Percentiles rank a stretch among this genome's conserved stretches.
Conservation (phyloP, 2,329 filamentous ascomycete species). For the Monilinia vaccinii-corymbosi region DNA sequence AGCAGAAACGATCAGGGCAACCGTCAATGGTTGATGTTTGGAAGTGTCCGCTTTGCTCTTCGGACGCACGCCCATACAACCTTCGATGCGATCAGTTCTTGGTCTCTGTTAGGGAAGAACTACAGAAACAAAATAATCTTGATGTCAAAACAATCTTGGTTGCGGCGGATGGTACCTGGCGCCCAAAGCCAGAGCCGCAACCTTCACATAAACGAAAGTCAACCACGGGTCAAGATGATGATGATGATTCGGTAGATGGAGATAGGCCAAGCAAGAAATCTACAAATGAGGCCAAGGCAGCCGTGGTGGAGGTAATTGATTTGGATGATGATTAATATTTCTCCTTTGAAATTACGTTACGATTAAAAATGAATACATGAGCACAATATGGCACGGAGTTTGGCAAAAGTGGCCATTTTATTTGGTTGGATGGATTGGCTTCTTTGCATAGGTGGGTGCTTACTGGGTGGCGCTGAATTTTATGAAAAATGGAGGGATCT, state of each 20-base stretch:
- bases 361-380: not conserved
- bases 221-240: not conserved
- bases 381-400: not conserved
- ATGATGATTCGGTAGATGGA: constrained; percentile 10
- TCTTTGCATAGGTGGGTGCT: constrained; percentile 1
- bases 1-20: constrained; percentile 38
- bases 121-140: constrained; percentile 42
- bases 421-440: not conserved
- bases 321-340: constrained; percentile 23
- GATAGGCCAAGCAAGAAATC: constrained; percentile 3
- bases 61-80: constrained; percentile 64
- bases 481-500: not conserved
- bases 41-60: constrained; percentile 77
- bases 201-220: constrained; percentile 8
- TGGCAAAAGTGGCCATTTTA: not conserved
- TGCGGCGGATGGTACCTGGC: constrained; percentile 57
- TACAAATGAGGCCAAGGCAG: constrained; percentile 7
- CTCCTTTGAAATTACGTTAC: not conserved
- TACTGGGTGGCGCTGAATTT: not conserved
- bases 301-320: constrained; percentile 20
- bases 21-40: constrained; percentile 60
- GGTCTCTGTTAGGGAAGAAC: constrained; percentile 45
- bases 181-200: constrained; percentile 35
- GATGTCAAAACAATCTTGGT: constrained; percentile 53
- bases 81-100: constrained; percentile 71